Percentiles rank a stretch among this genome's conserved stretches.
phyloP scores from a whole-genome alignment of 2,329 filamentous ascomycete genomes.

The Curvularia sp. region DNA sequence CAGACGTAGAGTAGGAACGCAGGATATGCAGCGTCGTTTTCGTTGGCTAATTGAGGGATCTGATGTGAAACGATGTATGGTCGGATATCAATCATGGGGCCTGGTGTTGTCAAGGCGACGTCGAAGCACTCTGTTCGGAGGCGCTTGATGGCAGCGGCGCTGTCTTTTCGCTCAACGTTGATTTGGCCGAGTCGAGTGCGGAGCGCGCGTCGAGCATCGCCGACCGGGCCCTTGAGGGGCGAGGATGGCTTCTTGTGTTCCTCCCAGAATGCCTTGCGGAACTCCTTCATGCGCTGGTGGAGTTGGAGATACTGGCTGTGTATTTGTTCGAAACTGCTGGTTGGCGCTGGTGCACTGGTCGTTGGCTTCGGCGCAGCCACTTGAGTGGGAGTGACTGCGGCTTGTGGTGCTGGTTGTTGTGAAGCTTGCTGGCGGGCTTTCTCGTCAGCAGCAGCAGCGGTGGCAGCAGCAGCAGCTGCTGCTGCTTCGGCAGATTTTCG shows the following conservation, averaged over 20 bases:
- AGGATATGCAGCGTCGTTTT: conserved; percentile 53
- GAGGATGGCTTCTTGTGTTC: conserved; percentile 32
- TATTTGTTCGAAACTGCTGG: conserved; percentile 37
- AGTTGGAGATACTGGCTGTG: conserved; percentile 48
- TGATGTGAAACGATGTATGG: conserved; percentile 46
- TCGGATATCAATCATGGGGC: conserved; percentile 47
- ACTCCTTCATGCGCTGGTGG: conserved; percentile 49
- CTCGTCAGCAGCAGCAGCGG: conserved; percentile 31
- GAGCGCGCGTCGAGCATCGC: conserved; percentile 45
- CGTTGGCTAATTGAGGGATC: conserved; percentile 38
- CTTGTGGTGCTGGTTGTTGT: conserved; percentile 19
- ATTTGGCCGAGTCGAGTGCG: conserved; percentile 46
- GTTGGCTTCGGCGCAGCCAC: conserved; percentile 13
- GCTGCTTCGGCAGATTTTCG: conserved; percentile 40
- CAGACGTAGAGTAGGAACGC: conserved; percentile 70
- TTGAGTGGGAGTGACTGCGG: conserved; percentile 13
- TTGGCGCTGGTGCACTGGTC: conserved; percentile 15
- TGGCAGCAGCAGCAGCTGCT: conserved; percentile 33
- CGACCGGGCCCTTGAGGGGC: conserved; percentile 40
- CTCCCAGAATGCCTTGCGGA: conserved; percentile 42
- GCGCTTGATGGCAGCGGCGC: conserved; percentile 35
- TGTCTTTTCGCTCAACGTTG: conserved; percentile 38
- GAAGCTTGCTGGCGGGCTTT: conserved; percentile 33
- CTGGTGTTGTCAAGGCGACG: conserved; percentile 30
- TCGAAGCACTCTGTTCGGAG: conserved; percentile 43